Base-by-base conservation (phyloP, 805 yeast genomes). In the Tetrapisispora taiwanensis region DNA sequence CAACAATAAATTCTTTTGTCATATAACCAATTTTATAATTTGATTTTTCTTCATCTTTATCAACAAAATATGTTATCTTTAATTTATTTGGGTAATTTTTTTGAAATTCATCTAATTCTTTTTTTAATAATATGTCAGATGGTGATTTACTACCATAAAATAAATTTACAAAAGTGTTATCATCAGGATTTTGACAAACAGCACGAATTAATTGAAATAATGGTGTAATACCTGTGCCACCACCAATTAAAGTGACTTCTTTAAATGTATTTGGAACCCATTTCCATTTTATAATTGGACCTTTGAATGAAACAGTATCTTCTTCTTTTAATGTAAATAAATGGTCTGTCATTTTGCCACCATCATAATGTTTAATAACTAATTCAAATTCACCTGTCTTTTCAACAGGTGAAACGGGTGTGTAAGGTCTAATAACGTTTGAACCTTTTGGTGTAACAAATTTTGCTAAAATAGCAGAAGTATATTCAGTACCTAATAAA, bases 201-300 rank as follows among this genome's bases (percentile, higher is more conserved):
- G 78, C 80, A 58, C 78, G 82, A 50, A 86, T 65, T 64, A 92
- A 69, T 73, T 92, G 98, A 74, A 75, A 89, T 67, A 92, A 74
- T 48, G 98, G 98, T 39, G 97, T 86, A 65, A 92, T 89, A 68
- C 97, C 97, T 42, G 95, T 75, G 62, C 98, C 98, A 60, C 95
- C 98, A 57, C 96, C 97, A 54, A 92, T 72, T 62, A 92, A 75
- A 46, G 82, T 78, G 62, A 92, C 78, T 52, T 78, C 71, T 58
- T 84, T 77, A 72, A 76, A 90, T 62, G 80, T 77, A 74, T 92
- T 90, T 54, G 90, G 83, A 56, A 75, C 75, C 87, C 94, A 86
- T 63, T 82, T 78, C 85, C 92, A 89, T 73, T 92, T 92, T 58
- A 74, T 72, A 52, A 88, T 75, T 52, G 97, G 97, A 41, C 98